Conservation (phyloP, 352 stramenopile genomes). For the Globisporangium paddicum region DNA sequence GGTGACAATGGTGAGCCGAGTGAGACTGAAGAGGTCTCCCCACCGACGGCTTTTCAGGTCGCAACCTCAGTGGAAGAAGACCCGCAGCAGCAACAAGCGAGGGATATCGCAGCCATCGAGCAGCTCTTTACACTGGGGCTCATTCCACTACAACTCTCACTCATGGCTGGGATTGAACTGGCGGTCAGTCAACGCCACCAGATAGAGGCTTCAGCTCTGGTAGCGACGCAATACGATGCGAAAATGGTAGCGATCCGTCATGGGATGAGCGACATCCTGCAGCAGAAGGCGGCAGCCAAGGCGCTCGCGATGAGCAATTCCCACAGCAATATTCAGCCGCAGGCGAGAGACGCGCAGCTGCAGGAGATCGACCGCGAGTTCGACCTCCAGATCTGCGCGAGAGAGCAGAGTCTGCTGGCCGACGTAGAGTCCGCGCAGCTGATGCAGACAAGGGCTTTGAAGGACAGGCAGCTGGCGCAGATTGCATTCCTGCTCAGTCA, state of each 20-base stretch:
- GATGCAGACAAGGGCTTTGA: constrained; percentile 25
- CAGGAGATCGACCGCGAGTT: constrained; percentile 37
- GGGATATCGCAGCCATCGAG: constrained; percentile 47
- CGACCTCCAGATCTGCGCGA: constrained; percentile 28
- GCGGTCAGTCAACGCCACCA: constrained; percentile 55
- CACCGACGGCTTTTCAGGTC: too few species aligned
- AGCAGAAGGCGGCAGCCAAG: constrained; percentile 49
- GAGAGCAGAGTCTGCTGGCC: constrained; percentile 22
- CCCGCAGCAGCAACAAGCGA: constrained; percentile 36
- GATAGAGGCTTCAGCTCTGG: constrained; percentile 33
- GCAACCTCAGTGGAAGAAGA: not conserved
- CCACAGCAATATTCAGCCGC: constrained; percentile 8
- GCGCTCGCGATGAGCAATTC: constrained; percentile 18
- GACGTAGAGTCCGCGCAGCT: constrained; percentile 26
- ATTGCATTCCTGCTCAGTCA: constrained; percentile 36
- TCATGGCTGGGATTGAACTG: constrained; percentile 51
- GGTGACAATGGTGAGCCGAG: not conserved
- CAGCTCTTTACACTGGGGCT: constrained; percentile 48
- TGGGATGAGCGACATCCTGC: constrained; percentile 32
- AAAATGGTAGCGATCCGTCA: constrained; percentile 22
- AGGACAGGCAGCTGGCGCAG: constrained; percentile 39
- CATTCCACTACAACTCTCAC: constrained; percentile 41
- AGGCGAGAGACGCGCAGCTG: constrained; percentile 17
- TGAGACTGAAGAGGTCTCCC: not conserved
- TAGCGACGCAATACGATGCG: constrained; percentile 21